Percentiles rank a stretch among this genome's conserved stretches.
phyloP scores from a whole-genome alignment of 2,329 filamentous ascomycete species.

The Cladosporium sp. region DNA sequence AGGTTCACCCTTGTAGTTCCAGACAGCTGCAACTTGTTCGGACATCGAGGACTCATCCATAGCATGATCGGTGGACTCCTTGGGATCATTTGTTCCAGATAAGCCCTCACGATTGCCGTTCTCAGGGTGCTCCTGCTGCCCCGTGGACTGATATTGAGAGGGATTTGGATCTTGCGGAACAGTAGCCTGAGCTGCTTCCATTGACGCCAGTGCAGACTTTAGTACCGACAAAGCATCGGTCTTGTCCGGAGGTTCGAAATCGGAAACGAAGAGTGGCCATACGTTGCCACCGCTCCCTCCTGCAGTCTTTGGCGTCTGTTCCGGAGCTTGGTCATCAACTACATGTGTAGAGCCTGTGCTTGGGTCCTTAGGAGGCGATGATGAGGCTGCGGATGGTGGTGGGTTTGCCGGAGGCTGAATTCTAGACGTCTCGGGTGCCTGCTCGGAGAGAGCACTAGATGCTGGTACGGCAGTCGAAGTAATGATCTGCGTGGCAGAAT shows the following conservation, averaged over 20 bases:
- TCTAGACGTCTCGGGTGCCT: neutral
- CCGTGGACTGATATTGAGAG: too few relatives aligned
- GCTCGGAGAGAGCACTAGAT: neutral
- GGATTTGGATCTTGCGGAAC: too few relatives aligned
- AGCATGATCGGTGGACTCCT: too few relatives aligned
- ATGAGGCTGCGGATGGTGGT: neutral
- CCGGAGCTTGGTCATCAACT: neutral
- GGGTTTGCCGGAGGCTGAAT: neutral
- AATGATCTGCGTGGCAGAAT: neutral
- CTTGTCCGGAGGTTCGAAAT: neutral
- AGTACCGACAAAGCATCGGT: conserved; percentile 11
- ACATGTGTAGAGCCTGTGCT: too few relatives aligned
- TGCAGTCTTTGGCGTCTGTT: neutral
- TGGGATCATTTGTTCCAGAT: too few relatives aligned
- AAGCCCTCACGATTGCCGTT: too few relatives aligned
- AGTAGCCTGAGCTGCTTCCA: neutral
- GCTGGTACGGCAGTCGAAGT: neutral
- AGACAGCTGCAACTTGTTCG: neutral
- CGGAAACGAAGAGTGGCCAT: neutral
- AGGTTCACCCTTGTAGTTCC: neutral
- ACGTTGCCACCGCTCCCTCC: neutral
- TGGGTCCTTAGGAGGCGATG: too few relatives aligned
- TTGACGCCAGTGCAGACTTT: neutral
- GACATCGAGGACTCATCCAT: too few relatives aligned
- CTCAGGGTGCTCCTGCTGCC: too few relatives aligned